These are phyloP conservation scores for Penicilliopsis zonata DNA, from an alignment of 495 filamentous ascomycete species.

Conservation along the genomic window DNA sequence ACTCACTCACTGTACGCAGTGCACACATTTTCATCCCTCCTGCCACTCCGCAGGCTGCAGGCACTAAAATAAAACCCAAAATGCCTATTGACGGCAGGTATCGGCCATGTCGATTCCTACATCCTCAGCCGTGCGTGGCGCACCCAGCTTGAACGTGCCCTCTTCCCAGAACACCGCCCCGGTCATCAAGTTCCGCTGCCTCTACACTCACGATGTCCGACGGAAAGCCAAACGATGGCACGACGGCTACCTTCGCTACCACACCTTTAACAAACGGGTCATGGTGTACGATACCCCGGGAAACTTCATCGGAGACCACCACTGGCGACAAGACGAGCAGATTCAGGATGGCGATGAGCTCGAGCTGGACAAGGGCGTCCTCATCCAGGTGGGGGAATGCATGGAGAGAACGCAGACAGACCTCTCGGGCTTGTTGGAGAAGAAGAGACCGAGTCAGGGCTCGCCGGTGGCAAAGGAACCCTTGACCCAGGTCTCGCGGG, in stretches of 20 bases:
- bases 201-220: constrained; percentile 74
- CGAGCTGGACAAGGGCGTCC: constrained; percentile 59
- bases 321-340: constrained; percentile 57
- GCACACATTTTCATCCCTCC: too few species aligned
- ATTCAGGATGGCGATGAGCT: constrained; percentile 72
- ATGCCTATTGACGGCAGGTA: too few species aligned
- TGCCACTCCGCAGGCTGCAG: too few species aligned
- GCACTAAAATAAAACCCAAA: too few species aligned
- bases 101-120: neutral
- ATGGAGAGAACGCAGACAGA: constrained; percentile 66
- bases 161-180: constrained; percentile 53
- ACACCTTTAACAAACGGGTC: constrained; percentile 81
- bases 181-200: constrained; percentile 68
- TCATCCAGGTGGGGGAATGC: constrained; percentile 69
- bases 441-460: constrained; percentile 26
- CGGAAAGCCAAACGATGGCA: constrained; percentile 88
- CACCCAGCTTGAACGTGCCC: constrained; percentile 19
- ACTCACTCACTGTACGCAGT: too few species aligned
- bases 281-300: constrained; percentile 81
- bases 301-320: constrained; percentile 73
- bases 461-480: constrained; percentile 12
- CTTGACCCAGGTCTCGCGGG: constrained; percentile 7
- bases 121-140: constrained; percentile 5
- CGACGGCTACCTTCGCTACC: constrained; percentile 77
- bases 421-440: constrained; percentile 58